Evolutionary conservation across 2,329 filamentous ascomycete genomes (phyloP), one percentile per base, ranked within the genome.

Genomic region (Cordyceps tenuipes): DNA sequence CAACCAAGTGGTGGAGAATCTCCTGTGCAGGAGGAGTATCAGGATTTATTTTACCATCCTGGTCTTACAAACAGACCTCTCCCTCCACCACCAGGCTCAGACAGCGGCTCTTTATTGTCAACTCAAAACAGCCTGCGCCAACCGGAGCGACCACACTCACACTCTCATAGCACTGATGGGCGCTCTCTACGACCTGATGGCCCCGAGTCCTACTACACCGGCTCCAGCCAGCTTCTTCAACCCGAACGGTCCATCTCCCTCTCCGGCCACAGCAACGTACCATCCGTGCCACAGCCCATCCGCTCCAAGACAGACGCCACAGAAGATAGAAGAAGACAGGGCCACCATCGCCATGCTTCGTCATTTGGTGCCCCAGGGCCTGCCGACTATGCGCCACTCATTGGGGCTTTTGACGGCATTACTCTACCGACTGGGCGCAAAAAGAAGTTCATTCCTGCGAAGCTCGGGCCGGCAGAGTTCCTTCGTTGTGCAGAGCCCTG

Each of bases 271-370:
- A 90, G 86, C 68, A 90, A 87, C 63, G 89, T 89, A 8, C 91
- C 92, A 39, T 83, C 86, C 61, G 82, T 93, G 34, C 82, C 89
- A 64, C 82, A 91, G 34, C 91, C 94, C n/a, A 87, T 90, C 44
- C 84, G 94, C 61, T 97, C 94, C 41, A 92, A 95, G 73, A 99
- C 94, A 9, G 94, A 99, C 75, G 92, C 92, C 44, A 89, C 96
- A 44, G 87, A 87, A 63, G 82, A 86, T 66, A 78, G 84, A 44
- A 82, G 79, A 66, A 79, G 77, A 68, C 72, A 77, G 71, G 79
- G 81, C 48, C 72, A 82, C 49, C 72, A 82, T 57, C 80, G 81
- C 51, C 71, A 82, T 31, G 71, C 77, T n/a, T 64, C 69, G 63
- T 79, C 79, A 65, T 76, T 47, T 79, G 82, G 51, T 79, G 78